These are phyloP conservation scores for Apiospora pterosperma DNA, from an alignment of 2,329 filamentous ascomycete species.

Conservation along the genomic window DNA sequence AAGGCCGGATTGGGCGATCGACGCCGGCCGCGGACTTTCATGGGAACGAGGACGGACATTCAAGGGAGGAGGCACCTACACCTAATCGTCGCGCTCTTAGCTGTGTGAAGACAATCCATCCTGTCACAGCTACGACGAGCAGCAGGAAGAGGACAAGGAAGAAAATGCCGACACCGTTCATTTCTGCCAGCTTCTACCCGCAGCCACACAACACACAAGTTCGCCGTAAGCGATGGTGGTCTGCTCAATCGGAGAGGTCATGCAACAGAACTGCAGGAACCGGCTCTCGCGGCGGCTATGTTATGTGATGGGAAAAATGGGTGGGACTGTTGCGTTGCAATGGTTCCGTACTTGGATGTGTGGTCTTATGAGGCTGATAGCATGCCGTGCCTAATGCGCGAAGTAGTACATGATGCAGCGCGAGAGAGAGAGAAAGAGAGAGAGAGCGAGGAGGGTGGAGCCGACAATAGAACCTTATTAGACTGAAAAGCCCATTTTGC, in stretches of 20 bases:
- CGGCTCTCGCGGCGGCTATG: background rate
- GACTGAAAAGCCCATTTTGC: background rate
- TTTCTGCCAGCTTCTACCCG: conserved; percentile 24
- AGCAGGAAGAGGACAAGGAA: conserved; percentile 70
- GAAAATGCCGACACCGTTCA: conserved; percentile 62
- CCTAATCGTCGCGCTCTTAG: conserved; percentile 71
- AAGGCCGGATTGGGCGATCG: background rate
- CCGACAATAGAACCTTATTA: background rate
- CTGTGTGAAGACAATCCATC: conserved; percentile 70
- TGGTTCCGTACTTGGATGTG: background rate
- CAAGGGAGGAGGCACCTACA: conserved; percentile 37
- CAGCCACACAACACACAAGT: background rate
- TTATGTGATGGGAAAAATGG: background rate
- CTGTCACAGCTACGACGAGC: conserved; percentile 51
- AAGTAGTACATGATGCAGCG: background rate
- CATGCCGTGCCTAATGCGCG: background rate
- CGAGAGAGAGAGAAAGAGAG: background rate
- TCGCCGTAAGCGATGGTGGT: background rate
- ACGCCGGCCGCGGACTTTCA: background rate
- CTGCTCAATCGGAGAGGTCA: background rate
- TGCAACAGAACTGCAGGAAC: background rate
- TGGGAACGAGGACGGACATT: background rate
- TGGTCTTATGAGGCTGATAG: conserved; percentile 1
- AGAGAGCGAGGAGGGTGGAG: background rate
- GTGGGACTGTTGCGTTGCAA: background rate